Evolutionary conservation across 1,284 basidiomycete species (phyloP).

Genomic region (Ustilago bromivora): DNA sequence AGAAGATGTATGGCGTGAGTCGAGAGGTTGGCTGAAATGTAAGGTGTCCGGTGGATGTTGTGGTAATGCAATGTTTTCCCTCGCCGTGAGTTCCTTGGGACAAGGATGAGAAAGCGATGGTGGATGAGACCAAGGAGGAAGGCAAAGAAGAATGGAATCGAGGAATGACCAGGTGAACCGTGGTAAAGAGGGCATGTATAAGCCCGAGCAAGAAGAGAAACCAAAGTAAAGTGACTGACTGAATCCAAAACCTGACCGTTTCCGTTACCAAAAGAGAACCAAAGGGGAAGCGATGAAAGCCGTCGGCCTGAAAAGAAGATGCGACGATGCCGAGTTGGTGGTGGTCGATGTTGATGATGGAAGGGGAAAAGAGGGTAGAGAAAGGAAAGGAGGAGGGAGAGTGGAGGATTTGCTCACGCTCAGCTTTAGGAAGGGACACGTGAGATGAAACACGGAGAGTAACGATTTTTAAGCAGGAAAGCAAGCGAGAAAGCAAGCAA

Average conservation of each 20-base stretch:
- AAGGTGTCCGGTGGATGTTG: too few relatives aligned
- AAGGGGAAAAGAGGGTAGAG: background rate
- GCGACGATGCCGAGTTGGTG: background rate
- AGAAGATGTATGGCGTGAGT: too few relatives aligned
- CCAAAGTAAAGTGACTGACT: slow-evolving; percentile 4
- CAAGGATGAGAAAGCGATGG: background rate
- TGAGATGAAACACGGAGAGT: slow-evolving; percentile 1
- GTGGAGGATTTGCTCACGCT: background rate
- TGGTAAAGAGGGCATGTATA: background rate
- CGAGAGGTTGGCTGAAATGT: too few relatives aligned
- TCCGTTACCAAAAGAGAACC: slow-evolving; percentile 2
- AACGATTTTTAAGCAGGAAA: background rate
- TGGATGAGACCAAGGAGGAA: background rate
- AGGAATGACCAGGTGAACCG: background rate
- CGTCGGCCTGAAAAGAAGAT: slow-evolving; percentile 3
- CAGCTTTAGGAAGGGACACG: background rate
- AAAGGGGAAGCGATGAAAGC: background rate
- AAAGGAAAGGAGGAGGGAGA: background rate
- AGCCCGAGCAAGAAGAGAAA: slow-evolving; percentile 7
- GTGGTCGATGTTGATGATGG: slow-evolving; percentile 2
- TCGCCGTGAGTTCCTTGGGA: background rate
- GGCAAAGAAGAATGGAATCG: background rate
- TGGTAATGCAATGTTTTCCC: too few relatives aligned
- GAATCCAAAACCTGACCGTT: slow-evolving; percentile 4
- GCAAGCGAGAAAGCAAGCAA: too few relatives aligned